phyloP scores from a whole-genome alignment of 306 rosid genomes.

The Mucuna pruriens region DNA sequence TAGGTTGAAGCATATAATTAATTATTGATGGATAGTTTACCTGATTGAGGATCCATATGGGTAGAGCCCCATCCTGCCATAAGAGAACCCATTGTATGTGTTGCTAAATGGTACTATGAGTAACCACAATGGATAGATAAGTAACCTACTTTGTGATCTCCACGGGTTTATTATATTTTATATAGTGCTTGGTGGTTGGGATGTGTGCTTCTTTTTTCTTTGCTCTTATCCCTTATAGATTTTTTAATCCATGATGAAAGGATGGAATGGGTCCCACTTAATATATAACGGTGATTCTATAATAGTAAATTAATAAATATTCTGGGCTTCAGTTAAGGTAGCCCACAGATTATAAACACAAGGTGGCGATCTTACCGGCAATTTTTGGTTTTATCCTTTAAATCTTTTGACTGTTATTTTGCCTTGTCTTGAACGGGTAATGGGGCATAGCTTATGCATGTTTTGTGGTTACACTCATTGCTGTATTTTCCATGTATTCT shows the following conservation, averaged over 20 bases:
- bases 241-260: not conserved
- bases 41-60: constrained; percentile 52
- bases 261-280: constrained; percentile 23
- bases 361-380: not conserved
- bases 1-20: not conserved
- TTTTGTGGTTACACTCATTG: not conserved
- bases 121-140: not conserved
- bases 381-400: constrained; percentile 3
- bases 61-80: constrained; percentile 82
- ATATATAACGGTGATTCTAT: not conserved
- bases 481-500: not conserved
- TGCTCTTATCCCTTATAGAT: constrained; percentile 38
- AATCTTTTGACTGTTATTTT: not conserved
- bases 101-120: not conserved
- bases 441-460: not conserved
- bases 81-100: constrained; percentile 72
- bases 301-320: not conserved
- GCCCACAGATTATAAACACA: constrained; percentile 35
- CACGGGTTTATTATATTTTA: not conserved
- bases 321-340: not conserved
- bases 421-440: not conserved
- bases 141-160: not conserved
- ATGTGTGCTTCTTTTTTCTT: not conserved
- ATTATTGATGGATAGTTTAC: constrained; percentile 34
- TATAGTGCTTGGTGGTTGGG: not conserved